A percentile compares a stretch with the other conserved stretches of the same genome.
These are phyloP conservation scores for Lodderomyces pseudojiufengensis DNA, from an alignment of 1,139 yeast species.

Conservation along the genomic window DNA sequence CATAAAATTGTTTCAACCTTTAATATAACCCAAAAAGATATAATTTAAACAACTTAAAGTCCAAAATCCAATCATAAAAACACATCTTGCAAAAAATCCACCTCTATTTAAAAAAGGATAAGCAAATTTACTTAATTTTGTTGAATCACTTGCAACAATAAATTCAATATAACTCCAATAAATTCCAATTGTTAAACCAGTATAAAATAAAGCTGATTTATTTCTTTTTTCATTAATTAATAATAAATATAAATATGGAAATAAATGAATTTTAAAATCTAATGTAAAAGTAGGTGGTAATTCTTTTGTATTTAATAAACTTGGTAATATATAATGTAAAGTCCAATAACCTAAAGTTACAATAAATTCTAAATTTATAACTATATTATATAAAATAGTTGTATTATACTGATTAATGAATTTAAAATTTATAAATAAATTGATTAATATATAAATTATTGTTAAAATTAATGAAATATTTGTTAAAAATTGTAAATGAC, in stretches of 20 bases:
- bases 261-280: slow-evolving; percentile 22
- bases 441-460: slow-evolving; percentile 8
- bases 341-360: slow-evolving; percentile 25
- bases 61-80: slow-evolving; percentile 9
- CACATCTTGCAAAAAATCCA: slow-evolving; percentile 6
- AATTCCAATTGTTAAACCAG: slow-evolving; percentile 7
- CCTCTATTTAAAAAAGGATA: slow-evolving; percentile 19
- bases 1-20: too few relatives aligned
- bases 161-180: slow-evolving; percentile 13
- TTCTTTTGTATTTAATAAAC: slow-evolving; percentile 18
- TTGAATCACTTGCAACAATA: slow-evolving; percentile 6
- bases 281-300: slow-evolving; percentile 16
- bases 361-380: slow-evolving; percentile 19
- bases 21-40: slow-evolving; percentile 6
- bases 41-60: slow-evolving; percentile 10
- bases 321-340: slow-evolving; percentile 17
- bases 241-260: slow-evolving; percentile 18
- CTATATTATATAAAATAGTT: slow-evolving; percentile 12
- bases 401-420: too few relatives aligned
- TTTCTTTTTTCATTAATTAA: slow-evolving; percentile 5
- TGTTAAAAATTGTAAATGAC: slow-evolving; percentile 62
- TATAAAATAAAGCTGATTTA: slow-evolving; percentile 3
- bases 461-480: slow-evolving; percentile 36
- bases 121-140: slow-evolving; percentile 15
- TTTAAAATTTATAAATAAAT: too few relatives aligned